Conservation (phyloP, 2,329 filamentous ascomycete genomes). For the Phialemoniopsis sp. region DNA sequence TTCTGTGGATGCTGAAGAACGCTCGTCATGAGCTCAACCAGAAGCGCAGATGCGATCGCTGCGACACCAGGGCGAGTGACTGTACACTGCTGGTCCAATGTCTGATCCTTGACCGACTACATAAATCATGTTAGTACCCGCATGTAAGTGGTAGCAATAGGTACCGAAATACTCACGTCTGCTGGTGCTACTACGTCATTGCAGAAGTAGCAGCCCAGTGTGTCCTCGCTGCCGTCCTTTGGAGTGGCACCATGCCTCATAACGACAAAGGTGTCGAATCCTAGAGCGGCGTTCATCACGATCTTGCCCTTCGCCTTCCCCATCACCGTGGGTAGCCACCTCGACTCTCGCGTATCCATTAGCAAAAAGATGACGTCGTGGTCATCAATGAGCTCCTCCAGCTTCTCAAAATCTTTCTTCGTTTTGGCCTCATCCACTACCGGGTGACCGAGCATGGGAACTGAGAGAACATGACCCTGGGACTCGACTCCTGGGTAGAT, state of each 20-base stretch:
- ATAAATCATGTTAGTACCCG: slow-evolving; percentile 9
- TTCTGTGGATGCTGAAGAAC: slow-evolving; percentile 80
- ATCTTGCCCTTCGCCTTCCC: slow-evolving; percentile 90
- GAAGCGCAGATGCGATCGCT: slow-evolving; percentile 82
- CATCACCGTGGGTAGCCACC: slow-evolving; percentile 96
- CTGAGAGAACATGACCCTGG: slow-evolving; percentile 73
- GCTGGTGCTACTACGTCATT: slow-evolving; percentile 94
- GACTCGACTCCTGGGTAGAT: slow-evolving; percentile 91
- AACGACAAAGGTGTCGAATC: slow-evolving; percentile 94
- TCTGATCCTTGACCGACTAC: slow-evolving; percentile 89
- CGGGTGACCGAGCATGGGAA: slow-evolving; percentile 94
- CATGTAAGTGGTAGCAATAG: background rate
- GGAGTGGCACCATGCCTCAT: slow-evolving; percentile 85
- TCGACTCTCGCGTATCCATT: slow-evolving; percentile 91
- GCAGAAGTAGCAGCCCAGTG: slow-evolving; percentile 95
- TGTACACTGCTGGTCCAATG: slow-evolving; percentile 95
- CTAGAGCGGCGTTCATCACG: slow-evolving; percentile 92
- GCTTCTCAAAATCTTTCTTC: slow-evolving; percentile 68
- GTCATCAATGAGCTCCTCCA: slow-evolving; percentile 70
- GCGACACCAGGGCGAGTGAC: slow-evolving; percentile 92
- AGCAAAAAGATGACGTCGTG: slow-evolving; percentile 95
- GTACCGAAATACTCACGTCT: slow-evolving; percentile 60
- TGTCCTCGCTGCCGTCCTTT: slow-evolving; percentile 50
- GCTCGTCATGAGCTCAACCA: slow-evolving; percentile 87
- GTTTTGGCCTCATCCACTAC: slow-evolving; percentile 69